These are phyloP conservation scores for Auricularia heimuer DNA, from an alignment of 768 basidiomycete genomes.

Conservation along the genomic window DNA sequence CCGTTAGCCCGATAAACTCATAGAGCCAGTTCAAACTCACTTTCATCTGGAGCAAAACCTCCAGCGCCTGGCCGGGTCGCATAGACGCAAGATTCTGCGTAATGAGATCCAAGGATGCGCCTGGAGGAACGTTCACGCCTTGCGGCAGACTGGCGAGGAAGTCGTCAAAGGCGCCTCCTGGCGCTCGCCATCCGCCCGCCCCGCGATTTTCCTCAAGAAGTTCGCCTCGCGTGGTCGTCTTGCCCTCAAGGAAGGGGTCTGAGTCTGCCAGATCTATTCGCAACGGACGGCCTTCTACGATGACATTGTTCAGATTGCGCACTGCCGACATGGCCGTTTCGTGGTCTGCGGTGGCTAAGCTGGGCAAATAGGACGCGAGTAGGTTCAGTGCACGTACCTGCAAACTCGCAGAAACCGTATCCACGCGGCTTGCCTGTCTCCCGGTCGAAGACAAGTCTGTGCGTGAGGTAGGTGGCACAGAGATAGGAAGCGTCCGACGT, in stretches of 20 bases:
- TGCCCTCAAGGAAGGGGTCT: constrained; percentile 83
- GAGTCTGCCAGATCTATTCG: constrained; percentile 93
- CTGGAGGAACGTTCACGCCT: constrained; percentile 65
- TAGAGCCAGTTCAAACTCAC: constrained; percentile 33
- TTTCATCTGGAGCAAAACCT: constrained; percentile 98
- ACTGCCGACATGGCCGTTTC: constrained; percentile 94
- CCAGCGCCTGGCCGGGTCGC: constrained; percentile 75
- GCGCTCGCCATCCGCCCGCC: not conserved
- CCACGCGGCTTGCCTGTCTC: constrained; percentile 93
- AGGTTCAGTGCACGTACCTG: constrained; percentile 38
- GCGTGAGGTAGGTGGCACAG: not conserved
- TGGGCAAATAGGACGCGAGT: not conserved
- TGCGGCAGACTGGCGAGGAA: constrained; percentile 63
- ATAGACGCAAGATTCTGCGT: constrained; percentile 77
- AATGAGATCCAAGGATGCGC: constrained; percentile 71
- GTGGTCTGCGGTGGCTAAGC: constrained; percentile 46
- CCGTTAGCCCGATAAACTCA: constrained; percentile 2
- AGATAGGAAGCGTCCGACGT: too few species aligned
- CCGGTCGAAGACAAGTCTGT: constrained; percentile 77
- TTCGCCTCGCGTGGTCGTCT: constrained; percentile 80
- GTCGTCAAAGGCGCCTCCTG: constrained; percentile 14
- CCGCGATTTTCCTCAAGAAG: constrained; percentile 52
- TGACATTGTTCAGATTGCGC: constrained; percentile 86
- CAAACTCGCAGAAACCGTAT: constrained; percentile 90
- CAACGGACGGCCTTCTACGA: constrained; percentile 85